Evolutionary conservation across 2,329 filamentous ascomycete species (phyloP).

Genomic region (Allantophomopsis cytisporea): DNA sequence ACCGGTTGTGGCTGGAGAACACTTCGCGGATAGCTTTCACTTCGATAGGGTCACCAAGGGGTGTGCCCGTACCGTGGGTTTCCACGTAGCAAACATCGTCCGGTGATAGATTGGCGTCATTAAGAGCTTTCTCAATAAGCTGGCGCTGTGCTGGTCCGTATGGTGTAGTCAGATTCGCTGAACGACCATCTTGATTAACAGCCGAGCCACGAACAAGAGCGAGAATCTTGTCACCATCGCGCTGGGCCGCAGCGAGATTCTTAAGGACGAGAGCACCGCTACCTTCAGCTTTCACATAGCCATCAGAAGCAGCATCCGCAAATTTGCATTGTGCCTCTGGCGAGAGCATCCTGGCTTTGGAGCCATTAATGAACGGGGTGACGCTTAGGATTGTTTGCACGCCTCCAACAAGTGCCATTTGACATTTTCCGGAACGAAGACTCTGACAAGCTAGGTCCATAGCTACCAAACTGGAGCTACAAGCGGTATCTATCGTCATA

Average conservation of each 20-base stretch:
- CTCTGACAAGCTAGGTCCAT: conserved; percentile 16
- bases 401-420: conserved; percentile 8
- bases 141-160: conserved; percentile 26
- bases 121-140: conserved; percentile 1
- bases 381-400: conserved; percentile 9
- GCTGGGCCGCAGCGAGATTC: conserved; percentile 29
- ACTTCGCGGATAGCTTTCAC: conserved; percentile 7
- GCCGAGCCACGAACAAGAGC: conserved; percentile 35
- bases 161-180: conserved; percentile 38
- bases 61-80: conserved; percentile 2
- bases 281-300: conserved; percentile 31
- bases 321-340: too few relatives aligned
- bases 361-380: conserved; percentile 1
- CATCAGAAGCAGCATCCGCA: conserved; percentile 29
- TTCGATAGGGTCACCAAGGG: conserved; percentile 5
- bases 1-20: conserved; percentile 7
- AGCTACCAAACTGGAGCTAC: conserved; percentile 21
- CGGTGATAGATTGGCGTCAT: background rate
- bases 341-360: conserved; percentile 23
- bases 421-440: conserved; percentile 6
- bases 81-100: background rate
- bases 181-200: conserved; percentile 45
- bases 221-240: conserved; percentile 40
- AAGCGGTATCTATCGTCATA: conserved; percentile 25
- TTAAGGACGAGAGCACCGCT: conserved; percentile 26